A percentile compares a stretch with the other conserved stretches of the same genome.
Conservation (phyloP, 306 rosid species). For the Astragalus glycyphyllos region DNA sequence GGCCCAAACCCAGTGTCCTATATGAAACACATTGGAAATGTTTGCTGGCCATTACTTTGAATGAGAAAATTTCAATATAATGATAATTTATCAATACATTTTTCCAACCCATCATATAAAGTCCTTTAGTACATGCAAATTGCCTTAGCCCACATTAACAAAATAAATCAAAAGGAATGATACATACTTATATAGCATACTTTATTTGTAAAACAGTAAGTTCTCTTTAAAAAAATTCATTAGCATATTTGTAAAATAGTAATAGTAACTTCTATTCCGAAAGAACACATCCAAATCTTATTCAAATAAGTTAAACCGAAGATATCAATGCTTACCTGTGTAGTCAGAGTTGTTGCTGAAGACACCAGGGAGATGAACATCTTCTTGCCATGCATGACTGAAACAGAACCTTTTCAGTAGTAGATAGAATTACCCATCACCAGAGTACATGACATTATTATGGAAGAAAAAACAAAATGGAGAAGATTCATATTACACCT, state of each 20-base stretch:
- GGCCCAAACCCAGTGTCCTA: too few species aligned
- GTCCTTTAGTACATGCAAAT: slow-evolving; percentile 34
- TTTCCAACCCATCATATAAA: slow-evolving; percentile 3
- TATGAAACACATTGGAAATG: background rate
- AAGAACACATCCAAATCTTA: slow-evolving; percentile 16
- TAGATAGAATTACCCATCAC: slow-evolving; percentile 42
- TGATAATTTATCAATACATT: slow-evolving; percentile 1
- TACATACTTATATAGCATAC: background rate
- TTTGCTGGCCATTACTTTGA: slow-evolving; percentile 11
- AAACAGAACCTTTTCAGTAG: slow-evolving; percentile 52
- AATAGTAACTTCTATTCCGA: slow-evolving; percentile 27
- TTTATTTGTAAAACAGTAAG: slow-evolving; percentile 1
- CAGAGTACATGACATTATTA: slow-evolving; percentile 21
- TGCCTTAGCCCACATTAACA: slow-evolving; percentile 4
- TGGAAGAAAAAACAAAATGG: slow-evolving; percentile 32
- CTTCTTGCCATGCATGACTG: slow-evolving; percentile 67
- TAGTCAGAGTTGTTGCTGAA: slow-evolving; percentile 64
- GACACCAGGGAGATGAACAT: slow-evolving; percentile 55
- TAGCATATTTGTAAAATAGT: background rate
- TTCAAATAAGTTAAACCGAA: slow-evolving; percentile 27
- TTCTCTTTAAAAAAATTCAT: slow-evolving; percentile 8
- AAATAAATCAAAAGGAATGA: slow-evolving; percentile 27
- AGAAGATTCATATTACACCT: slow-evolving; percentile 6
- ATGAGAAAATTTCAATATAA: slow-evolving; percentile 4
- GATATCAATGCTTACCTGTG: slow-evolving; percentile 64